These are phyloP conservation scores for Backusella mclennaniae DNA, from an alignment of 192 early-diverging fungal species.

Conservation along the genomic window DNA sequence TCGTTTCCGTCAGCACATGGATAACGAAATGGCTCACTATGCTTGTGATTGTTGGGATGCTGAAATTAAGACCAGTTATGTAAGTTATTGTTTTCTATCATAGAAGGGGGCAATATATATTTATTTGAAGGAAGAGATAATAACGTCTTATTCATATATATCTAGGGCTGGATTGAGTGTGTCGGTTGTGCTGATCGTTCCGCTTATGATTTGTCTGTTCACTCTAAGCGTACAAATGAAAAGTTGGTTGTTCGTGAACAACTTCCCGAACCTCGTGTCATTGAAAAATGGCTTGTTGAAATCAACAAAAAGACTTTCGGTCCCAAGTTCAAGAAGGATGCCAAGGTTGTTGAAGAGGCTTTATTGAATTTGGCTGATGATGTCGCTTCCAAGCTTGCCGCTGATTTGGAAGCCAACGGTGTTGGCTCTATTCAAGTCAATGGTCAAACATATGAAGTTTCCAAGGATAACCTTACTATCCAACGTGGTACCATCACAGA, in stretches of 20 bases:
- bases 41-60: constrained; percentile 99
- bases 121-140: background rate
- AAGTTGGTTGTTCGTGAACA: constrained; percentile 92
- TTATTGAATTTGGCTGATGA: constrained; percentile 56
- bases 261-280: constrained; percentile 77
- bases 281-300: constrained; percentile 78
- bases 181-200: constrained; percentile 99
- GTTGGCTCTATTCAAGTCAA: constrained; percentile 55
- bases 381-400: constrained; percentile 58
- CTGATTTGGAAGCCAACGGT: constrained; percentile 50
- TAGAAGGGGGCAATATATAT: background rate
- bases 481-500: constrained; percentile 39
- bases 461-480: constrained; percentile 40
- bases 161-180: constrained; percentile 97
- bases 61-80: constrained; percentile 89
- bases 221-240: constrained; percentile 85
- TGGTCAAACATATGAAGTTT: constrained; percentile 63
- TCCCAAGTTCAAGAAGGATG: constrained; percentile 88
- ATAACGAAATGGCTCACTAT: constrained; percentile 99
- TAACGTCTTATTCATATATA: background rate
- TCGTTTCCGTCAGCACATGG: constrained; percentile 98
- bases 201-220: constrained; percentile 94
- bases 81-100: constrained; percentile 32
- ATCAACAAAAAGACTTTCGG: constrained; percentile 95
- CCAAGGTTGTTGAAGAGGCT: constrained; percentile 83